A percentile compares a stretch with the other conserved stretches of the same genome.
Evolutionary conservation across 148 eudicot genomes (phyloP).

Genomic region (Vaccinium myrtillus): DNA sequence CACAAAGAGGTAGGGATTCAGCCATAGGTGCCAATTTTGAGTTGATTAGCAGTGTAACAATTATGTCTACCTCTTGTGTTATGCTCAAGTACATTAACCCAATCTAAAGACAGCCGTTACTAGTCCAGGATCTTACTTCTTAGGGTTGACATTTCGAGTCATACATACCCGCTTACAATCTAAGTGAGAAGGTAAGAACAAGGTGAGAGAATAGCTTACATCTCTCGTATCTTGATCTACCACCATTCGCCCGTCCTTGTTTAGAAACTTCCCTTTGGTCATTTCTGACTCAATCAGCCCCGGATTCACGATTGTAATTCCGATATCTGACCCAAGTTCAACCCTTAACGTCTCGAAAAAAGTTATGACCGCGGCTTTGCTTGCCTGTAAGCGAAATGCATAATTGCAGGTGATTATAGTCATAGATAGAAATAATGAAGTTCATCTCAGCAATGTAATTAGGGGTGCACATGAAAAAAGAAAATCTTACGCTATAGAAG

Average conservation of each 20-base stretch:
- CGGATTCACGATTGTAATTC: not conserved
- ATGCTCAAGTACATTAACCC: not conserved
- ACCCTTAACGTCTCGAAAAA: not conserved
- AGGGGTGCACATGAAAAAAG: not conserved
- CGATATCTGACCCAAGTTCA: not conserved
- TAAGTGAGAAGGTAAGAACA: not conserved
- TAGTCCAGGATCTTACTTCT: not conserved
- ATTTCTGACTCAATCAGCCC: constrained; percentile 2
- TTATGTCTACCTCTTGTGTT: too few species aligned
- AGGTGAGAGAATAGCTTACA: not conserved
- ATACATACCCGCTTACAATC: not conserved
- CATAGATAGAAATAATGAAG: not conserved
- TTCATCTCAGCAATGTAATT: not conserved
- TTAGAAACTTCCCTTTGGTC: constrained; percentile 7
- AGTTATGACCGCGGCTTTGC: not conserved
- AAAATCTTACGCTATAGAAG: not conserved
- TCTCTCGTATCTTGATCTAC: not conserved
- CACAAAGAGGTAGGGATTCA: not conserved
- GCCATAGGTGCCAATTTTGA: not conserved
- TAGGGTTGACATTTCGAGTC: not conserved
- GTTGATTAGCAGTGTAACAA: not conserved
- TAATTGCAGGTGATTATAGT: not conserved
- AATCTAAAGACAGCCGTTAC: not conserved
- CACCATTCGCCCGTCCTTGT: constrained; percentile 1
- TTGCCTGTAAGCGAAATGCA: not conserved